phyloP scores from a whole-genome alignment of 2,329 filamentous ascomycete species.

The Phaeosphaeriaceae sp. region DNA sequence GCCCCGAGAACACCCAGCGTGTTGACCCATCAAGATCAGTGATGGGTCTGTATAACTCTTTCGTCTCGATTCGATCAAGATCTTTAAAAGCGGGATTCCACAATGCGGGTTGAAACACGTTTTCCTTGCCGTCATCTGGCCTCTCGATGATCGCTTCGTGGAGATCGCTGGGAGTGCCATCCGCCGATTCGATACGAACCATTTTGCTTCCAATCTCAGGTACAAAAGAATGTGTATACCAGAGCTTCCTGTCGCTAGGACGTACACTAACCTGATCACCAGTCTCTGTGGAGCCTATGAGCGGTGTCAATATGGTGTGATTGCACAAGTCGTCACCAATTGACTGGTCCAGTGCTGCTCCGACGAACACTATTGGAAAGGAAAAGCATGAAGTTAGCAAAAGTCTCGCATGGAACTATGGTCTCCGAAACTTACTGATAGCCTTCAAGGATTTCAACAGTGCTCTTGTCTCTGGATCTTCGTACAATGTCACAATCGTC shows the following conservation, averaged over 20 bases:
- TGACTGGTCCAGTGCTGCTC: constrained; percentile 17
- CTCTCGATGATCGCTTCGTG: constrained; percentile 46
- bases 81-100: constrained; percentile 28
- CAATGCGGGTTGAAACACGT: constrained; percentile 40
- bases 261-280: constrained; percentile 15
- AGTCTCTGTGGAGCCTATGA: constrained; percentile 28
- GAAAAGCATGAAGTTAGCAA: not conserved
- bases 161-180: constrained; percentile 28
- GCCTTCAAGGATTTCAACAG: constrained; percentile 21
- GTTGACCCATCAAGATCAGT: constrained; percentile 23
- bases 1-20: constrained; percentile 20
- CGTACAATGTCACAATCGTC: constrained; percentile 18
- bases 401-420: not conserved
- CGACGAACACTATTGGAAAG: constrained; percentile 7
- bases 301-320: constrained; percentile 11
- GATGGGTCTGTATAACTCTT: constrained; percentile 45
- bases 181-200: constrained; percentile 9
- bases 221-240: constrained; percentile 23
- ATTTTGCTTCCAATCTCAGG: constrained; percentile 21
- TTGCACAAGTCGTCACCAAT: constrained; percentile 23
- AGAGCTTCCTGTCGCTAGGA: constrained; percentile 18
- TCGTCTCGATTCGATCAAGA: constrained; percentile 40
- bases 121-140: constrained; percentile 24
- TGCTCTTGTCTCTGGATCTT: constrained; percentile 11
- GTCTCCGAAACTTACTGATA: not conserved